phyloP scores from a whole-genome alignment of 1,284 basidiomycete genomes.

The Pterula multifida region DNA sequence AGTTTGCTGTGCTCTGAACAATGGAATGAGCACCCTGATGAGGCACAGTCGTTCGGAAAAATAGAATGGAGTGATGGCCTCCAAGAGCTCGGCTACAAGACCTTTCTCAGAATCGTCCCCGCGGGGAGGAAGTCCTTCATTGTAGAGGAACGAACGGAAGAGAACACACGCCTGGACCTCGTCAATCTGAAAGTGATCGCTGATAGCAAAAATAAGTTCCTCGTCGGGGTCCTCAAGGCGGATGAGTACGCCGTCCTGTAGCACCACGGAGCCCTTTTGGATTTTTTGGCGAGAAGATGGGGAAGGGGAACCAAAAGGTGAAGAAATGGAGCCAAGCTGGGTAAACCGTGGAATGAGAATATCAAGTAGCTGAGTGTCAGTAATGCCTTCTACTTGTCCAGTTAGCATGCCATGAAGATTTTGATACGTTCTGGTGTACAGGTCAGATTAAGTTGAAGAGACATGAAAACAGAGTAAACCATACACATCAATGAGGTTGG shows the following conservation, averaged over 20 bases:
- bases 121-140: conserved; percentile 50
- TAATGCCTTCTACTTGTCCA: conserved; percentile 43
- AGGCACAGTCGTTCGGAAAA: conserved; percentile 65
- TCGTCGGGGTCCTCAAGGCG: conserved; percentile 57
- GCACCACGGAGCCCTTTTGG: conserved; percentile 49
- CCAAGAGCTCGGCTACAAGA: conserved; percentile 48
- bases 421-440: conserved; percentile 42
- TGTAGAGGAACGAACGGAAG: conserved; percentile 68
- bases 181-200: conserved; percentile 61
- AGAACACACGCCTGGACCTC: conserved; percentile 63
- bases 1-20: conserved; percentile 51
- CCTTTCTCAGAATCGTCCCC: neutral
- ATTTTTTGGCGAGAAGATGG: conserved; percentile 53
- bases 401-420: conserved; percentile 50
- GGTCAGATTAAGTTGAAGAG: neutral
- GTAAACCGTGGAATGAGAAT: conserved; percentile 44
- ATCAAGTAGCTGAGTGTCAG: conserved; percentile 41
- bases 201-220: conserved; percentile 57
- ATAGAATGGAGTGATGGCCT: conserved; percentile 71
- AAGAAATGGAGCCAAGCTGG: conserved; percentile 40
- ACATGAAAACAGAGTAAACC: too few species aligned
- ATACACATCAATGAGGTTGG: conserved; percentile 45
- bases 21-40: conserved; percentile 50
- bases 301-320: conserved; percentile 58
- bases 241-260: conserved; percentile 50